phyloP scores from a whole-genome alignment of 805 yeast genomes.

The Wickerhamiella brachini region DNA sequence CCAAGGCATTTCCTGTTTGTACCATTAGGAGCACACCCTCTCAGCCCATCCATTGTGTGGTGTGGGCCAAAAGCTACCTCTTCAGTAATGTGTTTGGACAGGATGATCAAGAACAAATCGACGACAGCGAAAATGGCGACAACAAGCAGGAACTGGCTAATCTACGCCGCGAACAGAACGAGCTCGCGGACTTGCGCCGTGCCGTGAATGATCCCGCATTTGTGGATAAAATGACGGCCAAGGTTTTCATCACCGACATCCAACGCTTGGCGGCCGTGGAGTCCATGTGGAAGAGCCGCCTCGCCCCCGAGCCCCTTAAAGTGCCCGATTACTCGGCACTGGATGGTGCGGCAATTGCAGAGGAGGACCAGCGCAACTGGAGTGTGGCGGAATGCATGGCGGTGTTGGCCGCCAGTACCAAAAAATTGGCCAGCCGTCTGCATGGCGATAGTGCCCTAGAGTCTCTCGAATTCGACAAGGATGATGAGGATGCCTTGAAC shows the following conservation, averaged over 20 bases:
- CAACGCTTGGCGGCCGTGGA: constrained; percentile 57
- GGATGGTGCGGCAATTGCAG: constrained; percentile 20
- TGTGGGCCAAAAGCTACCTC: constrained; percentile 91
- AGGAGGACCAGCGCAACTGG: constrained; percentile 41
- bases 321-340: constrained; percentile 15
- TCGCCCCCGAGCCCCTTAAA: constrained; percentile 51
- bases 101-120: constrained; percentile 47
- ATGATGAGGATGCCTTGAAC: constrained; percentile 78
- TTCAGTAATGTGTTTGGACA: constrained; percentile 60
- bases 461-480: constrained; percentile 60
- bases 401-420: constrained; percentile 39
- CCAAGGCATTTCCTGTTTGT: constrained; percentile 88
- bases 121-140: constrained; percentile 38
- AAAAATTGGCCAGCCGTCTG: constrained; percentile 37
- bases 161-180: constrained; percentile 25
- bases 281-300: constrained; percentile 63
- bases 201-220: constrained; percentile 25
- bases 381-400: constrained; percentile 44
- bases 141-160: constrained; percentile 24
- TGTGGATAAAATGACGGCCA: constrained; percentile 21
- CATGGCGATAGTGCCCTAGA: constrained; percentile 26
- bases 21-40: constrained; percentile 95
- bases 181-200: constrained; percentile 22
- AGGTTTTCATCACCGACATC: constrained; percentile 63
- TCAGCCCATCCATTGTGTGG: constrained; percentile 88